These are phyloP conservation scores for Sporothrix luriei DNA, from an alignment of 2,329 filamentous ascomycete genomes.

Conservation along the genomic window DNA sequence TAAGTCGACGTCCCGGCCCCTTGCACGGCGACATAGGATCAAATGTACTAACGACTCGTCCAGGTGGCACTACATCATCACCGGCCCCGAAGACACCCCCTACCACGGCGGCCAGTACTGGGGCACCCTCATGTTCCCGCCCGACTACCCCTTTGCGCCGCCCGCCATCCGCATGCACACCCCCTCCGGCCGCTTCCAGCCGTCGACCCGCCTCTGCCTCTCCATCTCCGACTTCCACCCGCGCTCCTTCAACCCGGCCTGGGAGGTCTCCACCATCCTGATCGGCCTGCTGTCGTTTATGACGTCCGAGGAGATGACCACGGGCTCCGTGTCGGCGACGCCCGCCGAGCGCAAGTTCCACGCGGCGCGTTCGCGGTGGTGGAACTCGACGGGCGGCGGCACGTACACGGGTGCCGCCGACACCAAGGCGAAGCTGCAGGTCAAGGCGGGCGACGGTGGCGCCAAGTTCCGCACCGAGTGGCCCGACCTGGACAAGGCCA, in stretches of 20 bases:
- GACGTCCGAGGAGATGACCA: conserved; percentile 99
- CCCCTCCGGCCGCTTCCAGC: conserved; percentile 91
- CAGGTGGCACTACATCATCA: conserved; percentile 94
- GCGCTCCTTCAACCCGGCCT: conserved; percentile 96
- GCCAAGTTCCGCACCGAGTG: conserved; percentile 87
- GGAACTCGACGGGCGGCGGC: conserved; percentile 93
- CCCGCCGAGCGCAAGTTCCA: conserved; percentile 76
- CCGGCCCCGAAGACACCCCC: conserved; percentile 88
- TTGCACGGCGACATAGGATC: conserved; percentile 17
- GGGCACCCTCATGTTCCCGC: conserved; percentile 93
- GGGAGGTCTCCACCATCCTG: conserved; percentile 96
- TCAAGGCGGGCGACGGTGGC: conserved; percentile 90
- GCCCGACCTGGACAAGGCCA: conserved; percentile 85
- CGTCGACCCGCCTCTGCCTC: conserved; percentile 86
- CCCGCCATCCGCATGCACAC: conserved; percentile 99
- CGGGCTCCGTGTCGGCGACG: conserved; percentile 78
- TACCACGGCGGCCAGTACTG: conserved; percentile 97
- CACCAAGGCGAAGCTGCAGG: conserved; percentile 66
- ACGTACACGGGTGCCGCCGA: conserved; percentile 53
- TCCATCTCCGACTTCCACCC: conserved; percentile 98
- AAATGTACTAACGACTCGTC: conserved; percentile 31
- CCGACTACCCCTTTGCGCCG: conserved; percentile 95
- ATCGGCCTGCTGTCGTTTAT: conserved; percentile 95
- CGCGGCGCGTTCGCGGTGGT: conserved; percentile 82
- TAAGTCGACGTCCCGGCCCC: conserved; percentile 48